Conservation (phyloP, 495 filamentous ascomycete genomes). For the Penicillium flavigenum region DNA sequence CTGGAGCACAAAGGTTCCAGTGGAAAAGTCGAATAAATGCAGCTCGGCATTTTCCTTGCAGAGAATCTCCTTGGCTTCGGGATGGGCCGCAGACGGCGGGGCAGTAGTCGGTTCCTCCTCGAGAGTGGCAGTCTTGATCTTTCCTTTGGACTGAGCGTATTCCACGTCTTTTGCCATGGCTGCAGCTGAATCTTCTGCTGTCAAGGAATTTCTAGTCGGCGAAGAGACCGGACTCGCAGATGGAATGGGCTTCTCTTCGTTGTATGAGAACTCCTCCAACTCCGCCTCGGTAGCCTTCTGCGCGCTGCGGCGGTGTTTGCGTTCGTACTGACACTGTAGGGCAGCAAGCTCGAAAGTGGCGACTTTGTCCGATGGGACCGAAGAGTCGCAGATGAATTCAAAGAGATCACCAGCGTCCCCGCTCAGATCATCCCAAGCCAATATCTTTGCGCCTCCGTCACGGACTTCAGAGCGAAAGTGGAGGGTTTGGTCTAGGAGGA, state of each 20-base stretch:
- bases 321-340: slow-evolving; percentile 93
- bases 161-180: slow-evolving; percentile 50
- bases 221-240: slow-evolving; percentile 75
- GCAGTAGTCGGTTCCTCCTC: slow-evolving; percentile 36
- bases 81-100: slow-evolving; percentile 62
- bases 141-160: slow-evolving; percentile 44
- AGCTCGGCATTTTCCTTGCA: slow-evolving; percentile 76
- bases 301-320: slow-evolving; percentile 78
- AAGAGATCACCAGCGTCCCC: slow-evolving; percentile 91
- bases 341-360: slow-evolving; percentile 80
- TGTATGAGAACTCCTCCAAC: slow-evolving; percentile 76
- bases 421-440: slow-evolving; percentile 93
- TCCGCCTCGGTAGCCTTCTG: slow-evolving; percentile 80
- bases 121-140: slow-evolving; percentile 32
- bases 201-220: slow-evolving; percentile 45
- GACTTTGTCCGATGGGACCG: slow-evolving; percentile 66
- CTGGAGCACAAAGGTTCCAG: slow-evolving; percentile 79
- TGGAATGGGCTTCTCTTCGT: slow-evolving; percentile 75
- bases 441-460: slow-evolving; percentile 72
- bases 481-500: slow-evolving; percentile 85
- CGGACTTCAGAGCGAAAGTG: slow-evolving; percentile 83
- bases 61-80: slow-evolving; percentile 70
- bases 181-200: slow-evolving; percentile 37
- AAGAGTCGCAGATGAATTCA: slow-evolving; percentile 90
- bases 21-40: slow-evolving; percentile 88